Base-by-base conservation (phyloP, 306 rosid species). In the Carpinus fangiana region DNA sequence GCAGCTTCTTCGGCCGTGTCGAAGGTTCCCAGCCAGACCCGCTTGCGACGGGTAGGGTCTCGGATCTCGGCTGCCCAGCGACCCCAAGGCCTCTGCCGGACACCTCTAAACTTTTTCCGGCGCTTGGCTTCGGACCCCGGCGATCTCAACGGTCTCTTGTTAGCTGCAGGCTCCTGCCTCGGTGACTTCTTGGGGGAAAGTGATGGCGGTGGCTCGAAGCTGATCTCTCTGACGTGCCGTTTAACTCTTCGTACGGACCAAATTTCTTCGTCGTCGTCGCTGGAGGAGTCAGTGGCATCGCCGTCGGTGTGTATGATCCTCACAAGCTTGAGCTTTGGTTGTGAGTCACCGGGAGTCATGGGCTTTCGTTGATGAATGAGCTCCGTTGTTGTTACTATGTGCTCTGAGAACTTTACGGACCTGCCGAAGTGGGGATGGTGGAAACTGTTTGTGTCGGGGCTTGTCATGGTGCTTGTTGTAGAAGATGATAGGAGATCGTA, bases 41-140 rank as follows among this genome's bases (percentile, higher is more conserved):
- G 93, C 54, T 89, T 93, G 1, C 88, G 16, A 0, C 73, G 88
- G 38, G 0, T 75, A 70, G 98, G 98, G 88, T 91, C 96, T 0
- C 98, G 91, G 82, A 93, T 89, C 90, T 93, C 96, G 0, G 98
- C 96, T 0, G 93, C 93, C 94, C 96, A 93, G 1, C 96, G 84
- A 0, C 98, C 98, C 96, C 96, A 89, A 0, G 98, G 96, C n/a
- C 98, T 64, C 86, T 86, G 91, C 3, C 98, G 93, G 28, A 93
- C 98, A 0, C 98, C 98, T 0, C 90, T 48, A 74, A 85, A 89
- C 74, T 78, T 84, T 2, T 53, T 81, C 45, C 55, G 82, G 83
- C 83, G 79, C 48, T 28, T 0, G 8, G 54, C 11, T 4, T 31
- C 73, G 1, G 73, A 46, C 67, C 45, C 41, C 47, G 12, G 55